Evolutionary conservation across 2,329 filamentous ascomycete species (phyloP).

Genomic region (Penicillium oxalicum): DNA sequence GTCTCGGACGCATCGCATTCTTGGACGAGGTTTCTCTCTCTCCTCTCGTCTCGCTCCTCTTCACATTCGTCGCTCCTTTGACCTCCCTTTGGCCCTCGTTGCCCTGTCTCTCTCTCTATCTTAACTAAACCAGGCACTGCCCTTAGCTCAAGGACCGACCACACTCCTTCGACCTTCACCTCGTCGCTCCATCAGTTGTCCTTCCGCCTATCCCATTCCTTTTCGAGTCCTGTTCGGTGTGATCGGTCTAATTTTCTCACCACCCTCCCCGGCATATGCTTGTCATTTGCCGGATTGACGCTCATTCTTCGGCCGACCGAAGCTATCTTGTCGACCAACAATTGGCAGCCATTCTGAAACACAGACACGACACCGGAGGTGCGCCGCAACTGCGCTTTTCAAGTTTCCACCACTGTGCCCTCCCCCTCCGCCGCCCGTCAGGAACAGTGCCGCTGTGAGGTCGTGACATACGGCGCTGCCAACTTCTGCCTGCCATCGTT

Average conservation of each 20-base stretch:
- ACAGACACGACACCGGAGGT: slow-evolving; percentile 2
- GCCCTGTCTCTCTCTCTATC: background rate
- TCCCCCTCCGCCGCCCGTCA: too few species aligned
- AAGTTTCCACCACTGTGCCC: too few species aligned
- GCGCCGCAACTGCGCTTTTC: background rate
- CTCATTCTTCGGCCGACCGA: slow-evolving; percentile 5
- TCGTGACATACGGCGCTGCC: too few species aligned
- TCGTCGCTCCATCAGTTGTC: background rate
- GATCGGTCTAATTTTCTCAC: slow-evolving; percentile 11
- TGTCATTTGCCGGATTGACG: slow-evolving; percentile 10
- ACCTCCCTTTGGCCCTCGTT: background rate
- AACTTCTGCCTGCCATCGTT: too few species aligned
- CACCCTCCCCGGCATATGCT: background rate
- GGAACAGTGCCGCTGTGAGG: too few species aligned
- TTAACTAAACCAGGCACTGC: background rate
- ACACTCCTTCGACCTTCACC: background rate
- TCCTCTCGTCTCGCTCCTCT: slow-evolving; percentile 5
- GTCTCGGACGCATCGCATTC: slow-evolving; percentile 12
- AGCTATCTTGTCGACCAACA: slow-evolving; percentile 3
- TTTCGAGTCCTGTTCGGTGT: slow-evolving; percentile 4
- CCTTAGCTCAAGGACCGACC: background rate
- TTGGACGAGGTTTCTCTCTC: slow-evolving; percentile 6
- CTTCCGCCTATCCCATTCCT: background rate
- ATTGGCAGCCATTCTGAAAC: slow-evolving; percentile 9
- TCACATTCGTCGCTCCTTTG: background rate